Base-by-base conservation (phyloP, 225 moss, liverwort and hornwort species). In the Straminergon stramineum region DNA sequence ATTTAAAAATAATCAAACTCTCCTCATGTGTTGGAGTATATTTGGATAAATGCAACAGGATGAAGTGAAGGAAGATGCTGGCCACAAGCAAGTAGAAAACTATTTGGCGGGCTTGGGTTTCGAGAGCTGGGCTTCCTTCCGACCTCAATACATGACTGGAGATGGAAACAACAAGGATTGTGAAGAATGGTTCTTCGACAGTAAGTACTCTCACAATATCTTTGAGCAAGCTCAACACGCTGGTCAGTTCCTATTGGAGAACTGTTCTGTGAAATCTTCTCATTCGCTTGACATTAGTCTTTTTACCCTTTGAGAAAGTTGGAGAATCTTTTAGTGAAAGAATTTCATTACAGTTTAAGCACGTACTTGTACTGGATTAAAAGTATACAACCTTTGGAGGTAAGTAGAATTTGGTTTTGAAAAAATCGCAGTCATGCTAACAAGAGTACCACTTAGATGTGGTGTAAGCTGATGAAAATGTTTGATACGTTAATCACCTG, bases 101-200 rank as follows among this genome's bases (percentile, higher is more conserved):
- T 97, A 99, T 82, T 90, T 99, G 89, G 94, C 95, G 41, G 92
- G 64, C 86, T 91, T 96, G 91, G 97, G 97, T 37, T 90, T 99
- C 45, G 95, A 93, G 86, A 97, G 97, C 93, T 99, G 99, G 99
- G 96, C 97, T 88, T 94, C 97, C 30, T 99, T 99, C 94, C 94
- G 99, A 75, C 99, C 99, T 90, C 99, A 99, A 74, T 99, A 99
- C 86, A 99, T 99, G 97, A 97, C 93, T 68, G 99, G 99, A 82
- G 95, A 95, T 88, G 97, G 99, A 70, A 99, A 99, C 93, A 99
- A 99, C 85, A 99, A 99, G 91, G 99, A 99, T 86, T 97, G 97
- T 61, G 99, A 99, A 87, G 99, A 99, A 92, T 99, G 97, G 97
- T 97, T 99, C 88, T 99, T 99, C 88, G 99, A 99, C 91, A 92